Evolutionary conservation across 2,329 filamentous ascomycete genomes (phyloP), one percentile per base, ranked within the genome.

Genomic region (Hymenotorrendiella dingleyae): DNA sequence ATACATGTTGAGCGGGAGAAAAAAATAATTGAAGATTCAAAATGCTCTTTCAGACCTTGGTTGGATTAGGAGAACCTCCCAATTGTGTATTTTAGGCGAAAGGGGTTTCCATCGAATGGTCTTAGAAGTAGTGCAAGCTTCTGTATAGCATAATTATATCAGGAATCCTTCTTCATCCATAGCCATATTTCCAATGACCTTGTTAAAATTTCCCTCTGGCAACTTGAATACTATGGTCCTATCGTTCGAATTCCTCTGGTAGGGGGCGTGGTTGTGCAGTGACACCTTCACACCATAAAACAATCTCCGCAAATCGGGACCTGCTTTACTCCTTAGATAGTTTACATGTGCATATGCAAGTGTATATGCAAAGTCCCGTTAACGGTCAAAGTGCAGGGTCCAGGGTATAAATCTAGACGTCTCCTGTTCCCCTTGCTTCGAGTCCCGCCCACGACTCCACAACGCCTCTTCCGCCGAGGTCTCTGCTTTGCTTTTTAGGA

Each of bases 31-130:
- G n/a, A n/a, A n/a, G n/a, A n/a, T 40, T 30, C 17, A 20, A 24
- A 17, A 40, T 14, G 19, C 16, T 30, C 37, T n/a, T 22, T 34
- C 11, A 35, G n/a, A n/a, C n/a, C n/a, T 20, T 22, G 17, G 17
- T 14, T 11, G 23, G 28, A 19, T 38, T 40, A 33, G 37, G 33
- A 39, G 12, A 26, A 32, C 24, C 37, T 20, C 37, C 24, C 37
- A 40, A 26, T 33, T 19, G 32, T 37, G 33, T 37, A 42, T 36
- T 30, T 34, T 36, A 37, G 14, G 19, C 37, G 24, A 11, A 21
- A 26, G 21, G 14, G 7, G n/a, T n/a, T n/a, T n/a, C n/a, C n/a
- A n/a, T n/a, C n/a, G n/a, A n/a, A n/a, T n/a, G n/a, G n/a, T n/a
- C n/a, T n/a, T n/a, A n/a, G n/a, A n/a, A n/a, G n/a, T n/a, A n/a